Conservation (phyloP, 1,284 basidiomycete species). For the Trametes hirsuta region DNA sequence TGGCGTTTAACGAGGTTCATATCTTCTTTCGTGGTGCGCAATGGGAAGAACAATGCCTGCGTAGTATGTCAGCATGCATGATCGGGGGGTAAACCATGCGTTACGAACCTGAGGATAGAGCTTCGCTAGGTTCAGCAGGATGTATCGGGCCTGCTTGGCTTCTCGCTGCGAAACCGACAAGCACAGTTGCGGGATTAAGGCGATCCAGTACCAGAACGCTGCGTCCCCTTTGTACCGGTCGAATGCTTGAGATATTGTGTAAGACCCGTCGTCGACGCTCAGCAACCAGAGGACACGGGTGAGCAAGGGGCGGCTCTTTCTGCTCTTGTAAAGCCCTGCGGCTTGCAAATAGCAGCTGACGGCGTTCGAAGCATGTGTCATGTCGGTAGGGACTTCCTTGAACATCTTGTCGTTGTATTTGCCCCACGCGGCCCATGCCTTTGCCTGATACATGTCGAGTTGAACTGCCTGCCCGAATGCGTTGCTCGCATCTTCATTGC, state of each 20-base stretch:
- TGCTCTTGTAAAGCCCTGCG: slow-evolving; percentile 93
- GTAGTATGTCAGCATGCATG: background rate
- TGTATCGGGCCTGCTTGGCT: slow-evolving; percentile 89
- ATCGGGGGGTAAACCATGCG: background rate
- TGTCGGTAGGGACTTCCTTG: slow-evolving; percentile 78
- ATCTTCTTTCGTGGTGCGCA: slow-evolving; percentile 93
- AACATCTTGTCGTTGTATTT: slow-evolving; percentile 94
- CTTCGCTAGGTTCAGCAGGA: slow-evolving; percentile 91
- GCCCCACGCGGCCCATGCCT: slow-evolving; percentile 99
- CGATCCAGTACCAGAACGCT: slow-evolving; percentile 99
- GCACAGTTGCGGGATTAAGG: slow-evolving; percentile 95
- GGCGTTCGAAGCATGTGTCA: slow-evolving; percentile 84
- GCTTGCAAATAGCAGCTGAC: slow-evolving; percentile 99
- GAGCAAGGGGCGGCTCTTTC: slow-evolving; percentile 91
- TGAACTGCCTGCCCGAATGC: slow-evolving; percentile 97
- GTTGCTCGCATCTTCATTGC: slow-evolving; percentile 89
- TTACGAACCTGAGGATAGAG: slow-evolving; percentile 85
- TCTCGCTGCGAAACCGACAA: slow-evolving; percentile 90
- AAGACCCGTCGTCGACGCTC: slow-evolving; percentile 83
- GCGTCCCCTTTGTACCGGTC: slow-evolving; percentile 97
- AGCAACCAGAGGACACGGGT: slow-evolving; percentile 96
- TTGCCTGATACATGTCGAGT: slow-evolving; percentile 93
- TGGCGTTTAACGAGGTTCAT: slow-evolving; percentile 61
- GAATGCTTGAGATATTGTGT: slow-evolving; percentile 87
- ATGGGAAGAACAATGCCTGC: slow-evolving; percentile 94